Conservation (phyloP, 495 filamentous ascomycete species). For the Penicillium diatomitis region DNA sequence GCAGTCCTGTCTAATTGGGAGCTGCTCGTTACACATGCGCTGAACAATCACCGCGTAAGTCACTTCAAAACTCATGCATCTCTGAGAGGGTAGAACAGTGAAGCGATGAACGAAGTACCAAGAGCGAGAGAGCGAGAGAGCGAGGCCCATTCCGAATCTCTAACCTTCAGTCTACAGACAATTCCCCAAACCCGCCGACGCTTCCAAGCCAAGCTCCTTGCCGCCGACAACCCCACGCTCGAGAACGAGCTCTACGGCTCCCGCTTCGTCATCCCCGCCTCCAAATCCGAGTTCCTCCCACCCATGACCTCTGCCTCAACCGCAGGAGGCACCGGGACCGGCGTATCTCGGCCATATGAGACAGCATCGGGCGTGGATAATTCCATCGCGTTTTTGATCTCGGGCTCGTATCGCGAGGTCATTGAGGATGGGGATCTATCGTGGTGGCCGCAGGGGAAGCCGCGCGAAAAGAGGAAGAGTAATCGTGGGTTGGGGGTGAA, state of each 20-base stretch:
- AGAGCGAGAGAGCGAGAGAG: too few relatives aligned
- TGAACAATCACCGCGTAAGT: conserved; percentile 25
- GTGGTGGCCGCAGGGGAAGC: conserved; percentile 10
- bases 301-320: background rate
- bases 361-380: conserved; percentile 1
- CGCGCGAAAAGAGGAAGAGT: background rate
- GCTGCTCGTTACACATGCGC: conserved; percentile 25
- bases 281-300: conserved; percentile 2
- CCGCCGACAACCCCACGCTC: conserved; percentile 18
- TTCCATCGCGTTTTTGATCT: conserved; percentile 7
- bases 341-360: background rate
- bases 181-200: conserved; percentile 33
- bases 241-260: conserved; percentile 24
- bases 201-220: conserved; percentile 28
- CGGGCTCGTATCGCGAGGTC: conserved; percentile 8
- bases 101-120: too few relatives aligned
- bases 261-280: conserved; percentile 17
- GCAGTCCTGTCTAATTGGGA: conserved; percentile 28
- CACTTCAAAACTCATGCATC: background rate
- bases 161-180: conserved; percentile 11
- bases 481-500: conserved; percentile 1
- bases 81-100: background rate
- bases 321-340: background rate
- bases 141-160: too few relatives aligned
- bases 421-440: conserved; percentile 11